A percentile compares a stretch with the other conserved stretches of the same genome.
Evolutionary conservation across 805 yeast species (phyloP).

Genomic region (Candida krabiensis): DNA sequence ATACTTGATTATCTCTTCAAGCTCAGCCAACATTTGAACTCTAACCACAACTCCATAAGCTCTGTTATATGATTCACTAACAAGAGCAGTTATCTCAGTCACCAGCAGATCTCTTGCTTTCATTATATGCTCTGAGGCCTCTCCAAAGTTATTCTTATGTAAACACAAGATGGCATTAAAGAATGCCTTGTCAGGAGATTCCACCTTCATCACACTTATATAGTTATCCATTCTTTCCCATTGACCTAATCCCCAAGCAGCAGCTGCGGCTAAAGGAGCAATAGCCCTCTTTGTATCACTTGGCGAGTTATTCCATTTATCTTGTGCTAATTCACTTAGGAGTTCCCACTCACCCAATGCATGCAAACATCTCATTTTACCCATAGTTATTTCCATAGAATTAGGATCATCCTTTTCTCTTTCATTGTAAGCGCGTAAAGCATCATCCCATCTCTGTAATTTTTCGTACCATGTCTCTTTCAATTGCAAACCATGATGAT

Average conservation of each 20-base stretch:
- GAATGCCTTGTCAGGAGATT: conserved; percentile 93
- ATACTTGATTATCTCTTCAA: conserved; percentile 91
- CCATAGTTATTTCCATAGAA: conserved; percentile 88
- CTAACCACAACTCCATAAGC: conserved; percentile 96
- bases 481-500: conserved; percentile 84
- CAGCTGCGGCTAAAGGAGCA: conserved; percentile 98
- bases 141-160: conserved; percentile 82
- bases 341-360: conserved; percentile 99
- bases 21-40: conserved; percentile 94
- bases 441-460: conserved; percentile 97
- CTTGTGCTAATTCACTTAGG: conserved; percentile 78
- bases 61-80: conserved; percentile 93
- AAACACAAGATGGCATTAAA: conserved; percentile 86
- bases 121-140: conserved; percentile 74
- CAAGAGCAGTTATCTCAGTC: conserved; percentile 91
- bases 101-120: conserved; percentile 87
- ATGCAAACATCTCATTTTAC: conserved; percentile 96
- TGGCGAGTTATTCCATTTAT: conserved; percentile 77
- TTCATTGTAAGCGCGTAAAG: conserved; percentile 82
- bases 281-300: conserved; percentile 76
- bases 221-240: conserved; percentile 97
- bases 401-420: conserved; percentile 66
- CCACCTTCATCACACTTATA: conserved; percentile 84
- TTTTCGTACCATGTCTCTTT: conserved; percentile 98
- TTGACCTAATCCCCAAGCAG: conserved; percentile 96